A percentile compares a stretch with the other conserved stretches of the same genome.
Conservation (phyloP, 805 yeast species). For the Yarrowia sp. region DNA sequence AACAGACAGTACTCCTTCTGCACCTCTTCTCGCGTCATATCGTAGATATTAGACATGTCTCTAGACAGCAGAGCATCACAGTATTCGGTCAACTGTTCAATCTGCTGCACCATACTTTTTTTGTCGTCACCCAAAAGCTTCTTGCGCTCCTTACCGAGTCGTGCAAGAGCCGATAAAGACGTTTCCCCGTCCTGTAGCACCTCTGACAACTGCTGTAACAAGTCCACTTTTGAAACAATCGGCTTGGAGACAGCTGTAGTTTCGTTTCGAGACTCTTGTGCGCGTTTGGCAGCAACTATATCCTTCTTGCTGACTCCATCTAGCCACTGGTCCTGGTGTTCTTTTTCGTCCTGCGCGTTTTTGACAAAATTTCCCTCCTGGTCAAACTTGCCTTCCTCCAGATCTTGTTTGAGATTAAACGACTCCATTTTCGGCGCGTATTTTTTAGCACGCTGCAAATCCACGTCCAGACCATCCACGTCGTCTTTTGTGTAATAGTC, state of each 20-base stretch:
- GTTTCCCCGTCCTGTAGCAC: constrained; percentile 54
- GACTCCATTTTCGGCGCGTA: constrained; percentile 52
- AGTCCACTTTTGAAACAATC: constrained; percentile 26
- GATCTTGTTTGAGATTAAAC: constrained; percentile 57
- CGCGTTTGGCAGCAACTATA: constrained; percentile 40
- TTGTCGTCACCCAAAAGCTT: constrained; percentile 21
- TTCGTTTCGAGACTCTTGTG: constrained; percentile 36
- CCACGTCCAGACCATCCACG: constrained; percentile 30
- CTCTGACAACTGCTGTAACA: constrained; percentile 33
- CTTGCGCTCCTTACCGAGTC: constrained; percentile 33
- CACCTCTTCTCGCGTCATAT: constrained; percentile 54
- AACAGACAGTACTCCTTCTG: constrained; percentile 44
- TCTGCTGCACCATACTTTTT: background rate
- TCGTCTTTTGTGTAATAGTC: constrained; percentile 32
- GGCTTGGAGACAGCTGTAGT: background rate
- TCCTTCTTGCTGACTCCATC: constrained; percentile 40
- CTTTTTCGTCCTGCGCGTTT: constrained; percentile 40
- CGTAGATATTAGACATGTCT: constrained; percentile 48
- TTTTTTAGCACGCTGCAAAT: constrained; percentile 25
- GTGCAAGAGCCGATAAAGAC: constrained; percentile 53
- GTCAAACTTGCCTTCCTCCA: constrained; percentile 58
- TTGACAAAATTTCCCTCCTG: constrained; percentile 56
- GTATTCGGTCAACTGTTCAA: constrained; percentile 45
- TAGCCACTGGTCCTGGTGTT: constrained; percentile 44
- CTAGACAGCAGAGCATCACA: constrained; percentile 47